Percentiles rank a stretch among this genome's conserved stretches.
phyloP scores from a whole-genome alignment of 1,284 basidiomycete genomes.

The Papiliotrema terrestris region DNA sequence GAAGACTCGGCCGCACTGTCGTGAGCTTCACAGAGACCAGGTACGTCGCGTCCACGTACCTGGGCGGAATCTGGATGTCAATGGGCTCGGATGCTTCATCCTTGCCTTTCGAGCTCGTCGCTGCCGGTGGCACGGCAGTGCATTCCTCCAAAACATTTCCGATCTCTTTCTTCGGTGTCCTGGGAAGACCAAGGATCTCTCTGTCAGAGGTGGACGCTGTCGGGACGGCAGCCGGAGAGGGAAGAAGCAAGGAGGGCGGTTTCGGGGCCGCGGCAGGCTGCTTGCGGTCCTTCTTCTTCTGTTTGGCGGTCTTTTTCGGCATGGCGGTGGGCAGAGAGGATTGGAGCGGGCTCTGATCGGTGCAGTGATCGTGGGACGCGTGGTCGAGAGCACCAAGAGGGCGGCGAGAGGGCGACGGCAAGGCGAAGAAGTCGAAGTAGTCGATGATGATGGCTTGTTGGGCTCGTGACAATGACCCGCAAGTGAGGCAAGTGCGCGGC shows the following conservation, averaged over 20 bases:
- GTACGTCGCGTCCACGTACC: background rate
- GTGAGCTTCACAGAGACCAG: background rate
- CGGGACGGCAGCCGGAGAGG: background rate
- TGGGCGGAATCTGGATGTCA: background rate
- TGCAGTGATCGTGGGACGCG: background rate
- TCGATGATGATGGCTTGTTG: background rate
- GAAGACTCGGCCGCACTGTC: background rate
- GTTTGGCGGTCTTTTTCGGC: background rate
- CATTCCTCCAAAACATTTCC: background rate
- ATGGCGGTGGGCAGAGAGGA: background rate
- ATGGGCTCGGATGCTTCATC: background rate
- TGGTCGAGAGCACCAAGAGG: background rate
- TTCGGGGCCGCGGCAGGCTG: background rate
- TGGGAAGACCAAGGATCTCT: background rate
- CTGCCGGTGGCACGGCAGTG: background rate
- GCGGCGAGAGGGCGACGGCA: background rate
- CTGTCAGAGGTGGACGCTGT: background rate
- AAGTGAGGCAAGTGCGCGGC: too few relatives aligned
- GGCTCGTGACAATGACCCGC: too few relatives aligned
- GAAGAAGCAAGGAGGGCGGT: background rate
- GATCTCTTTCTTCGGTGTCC: background rate
- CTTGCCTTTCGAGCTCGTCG: background rate
- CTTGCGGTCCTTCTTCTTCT: background rate
- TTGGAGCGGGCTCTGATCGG: background rate
- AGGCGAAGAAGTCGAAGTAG: constrained; percentile 1